These are phyloP conservation scores for Fistulifera pelliculosa DNA, from an alignment of 108 stramenopile species.

Conservation along the genomic window DNA sequence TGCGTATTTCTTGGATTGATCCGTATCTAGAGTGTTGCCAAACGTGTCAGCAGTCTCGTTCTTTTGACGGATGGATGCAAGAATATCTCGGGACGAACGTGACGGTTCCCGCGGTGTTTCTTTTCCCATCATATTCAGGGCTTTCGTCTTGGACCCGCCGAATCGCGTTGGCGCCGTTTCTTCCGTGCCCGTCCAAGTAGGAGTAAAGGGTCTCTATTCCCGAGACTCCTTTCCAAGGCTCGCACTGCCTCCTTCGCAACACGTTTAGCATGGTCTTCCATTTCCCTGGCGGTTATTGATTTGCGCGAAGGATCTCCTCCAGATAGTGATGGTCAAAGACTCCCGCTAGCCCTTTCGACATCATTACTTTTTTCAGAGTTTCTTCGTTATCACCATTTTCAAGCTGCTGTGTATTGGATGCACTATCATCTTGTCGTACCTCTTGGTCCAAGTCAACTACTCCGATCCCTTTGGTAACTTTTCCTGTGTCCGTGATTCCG, in stretches of 20 bases:
- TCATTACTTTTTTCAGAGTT: constrained; percentile 56
- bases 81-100: constrained; percentile 35
- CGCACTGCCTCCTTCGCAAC: constrained; percentile 50
- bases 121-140: background rate
- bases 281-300: constrained; percentile 39
- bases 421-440: background rate
- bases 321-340: constrained; percentile 54
- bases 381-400: constrained; percentile 27
- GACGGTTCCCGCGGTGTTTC: background rate
- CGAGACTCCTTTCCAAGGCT: constrained; percentile 44
- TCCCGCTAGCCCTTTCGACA: constrained; percentile 69
- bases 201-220: constrained; percentile 25
- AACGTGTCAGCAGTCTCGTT: constrained; percentile 30
- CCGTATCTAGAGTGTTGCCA: constrained; percentile 3
- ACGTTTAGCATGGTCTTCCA: constrained; percentile 68
- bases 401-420: too few species aligned
- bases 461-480: constrained; percentile 51
- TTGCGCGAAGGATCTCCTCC: constrained; percentile 34
- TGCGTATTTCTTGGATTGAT: constrained; percentile 26
- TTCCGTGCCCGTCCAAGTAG: constrained; percentile 58
- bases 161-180: constrained; percentile 20
- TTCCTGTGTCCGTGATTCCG: constrained; percentile 57
- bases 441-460: constrained; percentile 45
- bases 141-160: constrained; percentile 13
- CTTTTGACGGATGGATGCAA: constrained; percentile 46